phyloP scores from a whole-genome alignment of 306 rosid genomes.

The Spatholobus suberectus region DNA sequence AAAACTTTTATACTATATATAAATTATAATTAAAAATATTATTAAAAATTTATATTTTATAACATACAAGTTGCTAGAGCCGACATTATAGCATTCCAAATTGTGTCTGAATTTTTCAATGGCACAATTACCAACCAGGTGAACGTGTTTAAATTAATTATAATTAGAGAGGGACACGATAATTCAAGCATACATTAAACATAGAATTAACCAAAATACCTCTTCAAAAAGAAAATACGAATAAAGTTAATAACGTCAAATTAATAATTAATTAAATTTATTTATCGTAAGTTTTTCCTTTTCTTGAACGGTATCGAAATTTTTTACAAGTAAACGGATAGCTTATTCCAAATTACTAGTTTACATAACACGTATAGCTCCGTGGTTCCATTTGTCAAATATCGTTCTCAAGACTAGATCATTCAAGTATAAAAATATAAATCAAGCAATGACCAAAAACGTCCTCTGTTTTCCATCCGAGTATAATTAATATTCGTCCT shows the following conservation, averaged over 20 bases:
- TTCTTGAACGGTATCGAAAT: background rate
- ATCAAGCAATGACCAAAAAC: background rate
- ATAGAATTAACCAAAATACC: background rate
- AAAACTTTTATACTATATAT: too few species aligned
- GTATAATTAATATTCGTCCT: constrained; percentile 18
- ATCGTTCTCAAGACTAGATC: background rate
- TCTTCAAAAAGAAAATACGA: too few species aligned
- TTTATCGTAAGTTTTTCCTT: background rate
- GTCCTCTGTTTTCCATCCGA: background rate
- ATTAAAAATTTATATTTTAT: too few species aligned
- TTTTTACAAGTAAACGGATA: background rate
- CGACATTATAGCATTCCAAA: background rate
- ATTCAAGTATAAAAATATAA: background rate
- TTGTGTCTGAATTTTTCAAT: background rate
- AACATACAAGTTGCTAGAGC: too few species aligned
- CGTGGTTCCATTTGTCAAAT: too few species aligned
- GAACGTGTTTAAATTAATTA: background rate
- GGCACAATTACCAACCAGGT: background rate
- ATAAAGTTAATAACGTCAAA: too few species aligned
- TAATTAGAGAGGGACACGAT: background rate
- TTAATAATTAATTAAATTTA: background rate
- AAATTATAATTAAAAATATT: too few species aligned
- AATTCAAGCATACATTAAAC: background rate
- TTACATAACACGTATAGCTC: too few species aligned
- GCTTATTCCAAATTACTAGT: too few species aligned